Base-by-base conservation (phyloP, 2,329 filamentous ascomycete species). In the Coccinonectria pachysandricola region DNA sequence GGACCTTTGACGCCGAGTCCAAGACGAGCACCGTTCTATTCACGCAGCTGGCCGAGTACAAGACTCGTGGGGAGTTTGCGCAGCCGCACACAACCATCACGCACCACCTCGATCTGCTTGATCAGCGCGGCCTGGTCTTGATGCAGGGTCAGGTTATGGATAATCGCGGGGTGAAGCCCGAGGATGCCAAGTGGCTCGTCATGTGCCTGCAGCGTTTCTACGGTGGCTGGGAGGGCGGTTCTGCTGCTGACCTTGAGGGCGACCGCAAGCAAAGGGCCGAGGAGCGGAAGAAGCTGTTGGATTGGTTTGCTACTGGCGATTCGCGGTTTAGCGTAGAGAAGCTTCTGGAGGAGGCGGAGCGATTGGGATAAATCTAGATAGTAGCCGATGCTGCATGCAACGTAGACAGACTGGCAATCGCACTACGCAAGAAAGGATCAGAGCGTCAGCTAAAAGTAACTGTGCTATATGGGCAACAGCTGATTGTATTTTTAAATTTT, bases 161-260 rank as follows among this genome's bases (percentile, higher is more conserved):
- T 34, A 78, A 79, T 15, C 64, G 77, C 8, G 87, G 88, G 4
- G 74, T 94, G 5, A 76, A 65, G 37, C 69, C 83, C 0, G 74
- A 86, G 27, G 81, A 94, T 49, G 87, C 81, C n/a, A 78, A 77
- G 56, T 95, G 83, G 79, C 59, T 98, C 43, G 65, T 93, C 25
- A 82, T 95, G 74, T 91, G 85, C 43, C 60, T 98, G 59, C 91
- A 98, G 64, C 76, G 85, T 49, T 98, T 98, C 56, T 98, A 98
- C 50, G 74, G 79, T 11, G 72, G 73, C 36, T 62, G 73, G 65
- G 68, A 67, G 31, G 62, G 50, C 27, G 58, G 49, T n/a, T n/a
- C n/a, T n/a, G 54, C 54, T 6, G 43, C 36, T 5, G 51, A 50
- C 13, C 26, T 52, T 5, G 47, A 45, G 4, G 50, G 53, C 6